phyloP scores from a whole-genome alignment of 2,329 filamentous ascomycete genomes.

The Cercospora sesami region DNA sequence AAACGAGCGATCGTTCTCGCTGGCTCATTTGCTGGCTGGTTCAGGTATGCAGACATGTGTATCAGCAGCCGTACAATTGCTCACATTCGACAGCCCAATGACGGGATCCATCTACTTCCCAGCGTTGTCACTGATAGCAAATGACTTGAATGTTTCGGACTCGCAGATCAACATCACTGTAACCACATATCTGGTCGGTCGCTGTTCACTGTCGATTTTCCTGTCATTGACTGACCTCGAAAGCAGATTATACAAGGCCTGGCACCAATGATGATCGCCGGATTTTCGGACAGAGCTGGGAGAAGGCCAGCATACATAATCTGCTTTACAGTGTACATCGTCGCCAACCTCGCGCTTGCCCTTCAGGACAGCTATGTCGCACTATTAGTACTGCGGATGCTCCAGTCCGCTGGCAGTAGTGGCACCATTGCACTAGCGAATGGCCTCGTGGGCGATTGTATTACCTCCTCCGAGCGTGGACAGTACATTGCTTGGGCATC shows the following conservation, averaged over 20 bases:
- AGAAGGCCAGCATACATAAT: conserved; percentile 39
- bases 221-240: background rate
- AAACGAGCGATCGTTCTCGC: conserved; percentile 37
- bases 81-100: conserved; percentile 28
- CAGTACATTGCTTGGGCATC: conserved; percentile 70
- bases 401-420: conserved; percentile 65
- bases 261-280: conserved; percentile 37
- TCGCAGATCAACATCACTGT: conserved; percentile 53
- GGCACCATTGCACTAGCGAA: conserved; percentile 70
- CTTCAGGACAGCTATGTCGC: conserved; percentile 43
- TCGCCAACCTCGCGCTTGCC: conserved; percentile 40
- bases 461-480: conserved; percentile 68
- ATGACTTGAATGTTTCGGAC: conserved; percentile 44
- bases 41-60: conserved; percentile 16
- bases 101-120: conserved; percentile 45
- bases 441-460: conserved; percentile 71
- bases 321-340: conserved; percentile 38
- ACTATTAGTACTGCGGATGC: conserved; percentile 60
- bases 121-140: conserved; percentile 39
- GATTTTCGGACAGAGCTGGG: conserved; percentile 37
- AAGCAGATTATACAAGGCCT: conserved; percentile 36
- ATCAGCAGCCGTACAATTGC: background rate
- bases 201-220: background rate
- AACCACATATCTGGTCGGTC: conserved; percentile 50
- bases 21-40: conserved; percentile 34